These are phyloP conservation scores for Aspergillus avenaceus DNA, from an alignment of 495 filamentous ascomycete genomes.

Conservation along the genomic window DNA sequence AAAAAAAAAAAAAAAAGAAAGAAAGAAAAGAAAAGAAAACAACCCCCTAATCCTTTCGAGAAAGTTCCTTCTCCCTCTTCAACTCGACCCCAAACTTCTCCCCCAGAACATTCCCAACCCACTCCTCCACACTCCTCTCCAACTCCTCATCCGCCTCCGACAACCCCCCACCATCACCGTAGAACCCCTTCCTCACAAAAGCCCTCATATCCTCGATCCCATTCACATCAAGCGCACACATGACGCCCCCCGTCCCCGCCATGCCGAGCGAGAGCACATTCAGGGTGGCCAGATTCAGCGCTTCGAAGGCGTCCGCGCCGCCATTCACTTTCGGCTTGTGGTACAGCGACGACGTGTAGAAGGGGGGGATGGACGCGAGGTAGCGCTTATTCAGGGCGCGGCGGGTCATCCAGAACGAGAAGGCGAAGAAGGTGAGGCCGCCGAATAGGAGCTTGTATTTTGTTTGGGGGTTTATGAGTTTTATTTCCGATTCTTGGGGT, in stretches of 20 bases:
- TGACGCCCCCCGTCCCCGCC: conserved; percentile 59
- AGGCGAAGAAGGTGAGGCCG: conserved; percentile 66
- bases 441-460: conserved; percentile 58
- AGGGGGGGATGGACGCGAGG: conserved; percentile 53
- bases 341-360: conserved; percentile 56
- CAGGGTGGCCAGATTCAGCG: conserved; percentile 76
- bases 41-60: too few relatives aligned
- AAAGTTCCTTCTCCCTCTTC: conserved; percentile 35
- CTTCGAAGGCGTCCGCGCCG: conserved; percentile 66
- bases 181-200: conserved; percentile 48
- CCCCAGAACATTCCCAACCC: conserved; percentile 59
- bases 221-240: conserved; percentile 71
- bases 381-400: conserved; percentile 57
- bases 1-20: too few relatives aligned
- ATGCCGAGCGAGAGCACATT: conserved; percentile 69
- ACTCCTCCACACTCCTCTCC: conserved; percentile 68
- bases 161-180: conserved; percentile 28
- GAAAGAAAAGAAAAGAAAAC: too few relatives aligned
- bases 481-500: not conserved
- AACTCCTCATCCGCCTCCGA: conserved; percentile 45
- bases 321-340: conserved; percentile 47
- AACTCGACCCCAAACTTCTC: conserved; percentile 44
- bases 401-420: conserved; percentile 67
- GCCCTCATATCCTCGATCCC: conserved; percentile 62
- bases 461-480: conserved; percentile 17